Evolutionary conservation across 1,284 basidiomycete species (phyloP), one percentile per base, ranked within the genome.

Genomic region (Coniophora puteana): DNA sequence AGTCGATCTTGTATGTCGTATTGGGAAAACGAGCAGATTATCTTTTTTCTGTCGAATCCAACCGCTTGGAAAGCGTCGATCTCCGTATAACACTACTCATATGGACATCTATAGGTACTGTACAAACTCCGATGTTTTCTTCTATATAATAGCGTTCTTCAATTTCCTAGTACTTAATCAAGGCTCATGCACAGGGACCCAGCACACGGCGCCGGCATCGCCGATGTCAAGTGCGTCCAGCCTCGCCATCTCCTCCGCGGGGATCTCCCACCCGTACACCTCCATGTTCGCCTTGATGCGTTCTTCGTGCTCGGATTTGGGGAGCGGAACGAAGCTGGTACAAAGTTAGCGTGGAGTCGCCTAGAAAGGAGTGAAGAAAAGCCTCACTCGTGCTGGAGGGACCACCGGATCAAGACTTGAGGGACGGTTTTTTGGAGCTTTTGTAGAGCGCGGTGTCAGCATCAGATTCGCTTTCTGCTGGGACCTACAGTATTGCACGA

Each of bases 321-420:
- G 64, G 1, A 66, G 51, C 0, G 61, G 59, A 7, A 59, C 51
- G 27, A 44, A 51, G 17, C 52, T 57, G 23, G 20, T 54, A 25
- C 25, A 22, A 6, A 23, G 29, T 10, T 17, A 36, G 23, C 8
- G 23, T 10, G 11, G 13, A 12, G 13, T 22, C 11, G 11, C 10
- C 8, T n/a, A 8, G 18, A 31, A 33, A 18, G 20, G 20, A 20
- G 27, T n/a, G n/a, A 12, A 14, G 10, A 27, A 20, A 36, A 12
- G 12, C 49, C 68, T 45, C 40, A 71, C 67, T 71, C 72, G 38
- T 68, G 68, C 47, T 78, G 76, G 26, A 78, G 53, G 21, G 67
- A 71, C 74, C 74, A 78, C 10, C 75, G 57, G 29, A 78, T 57
- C 34, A 79, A 58, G n/a, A 80, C 61, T 50, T 77, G 76, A 0